These are phyloP conservation scores for Nowakowskiella sp. DNA, from an alignment of 192 early-diverging fungal genomes.

Conservation along the genomic window DNA sequence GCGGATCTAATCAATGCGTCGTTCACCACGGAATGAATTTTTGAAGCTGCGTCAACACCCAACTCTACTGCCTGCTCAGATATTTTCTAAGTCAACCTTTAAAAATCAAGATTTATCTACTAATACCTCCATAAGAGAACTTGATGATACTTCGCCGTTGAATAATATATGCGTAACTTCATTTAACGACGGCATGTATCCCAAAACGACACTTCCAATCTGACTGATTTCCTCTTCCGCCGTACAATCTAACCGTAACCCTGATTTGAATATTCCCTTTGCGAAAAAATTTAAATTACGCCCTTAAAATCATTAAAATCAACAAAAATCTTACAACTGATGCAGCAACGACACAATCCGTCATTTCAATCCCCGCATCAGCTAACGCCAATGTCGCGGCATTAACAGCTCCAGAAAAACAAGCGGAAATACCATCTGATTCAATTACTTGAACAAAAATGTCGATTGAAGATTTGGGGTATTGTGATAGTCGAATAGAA, in stretches of 20 bases:
- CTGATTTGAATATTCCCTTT: constrained; percentile 3
- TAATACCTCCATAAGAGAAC: neutral
- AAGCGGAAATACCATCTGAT: constrained; percentile 54
- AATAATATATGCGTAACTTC: constrained; percentile 73
- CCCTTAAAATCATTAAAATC: constrained; percentile 8
- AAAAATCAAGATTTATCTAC: neutral
- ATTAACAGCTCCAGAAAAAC: constrained; percentile 62
- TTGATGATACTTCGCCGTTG: constrained; percentile 41
- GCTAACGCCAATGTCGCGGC: constrained; percentile 51
- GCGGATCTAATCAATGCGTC: no score
- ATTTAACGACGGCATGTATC: constrained; percentile 73
- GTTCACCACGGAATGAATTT: constrained; percentile 70
- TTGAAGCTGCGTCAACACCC: constrained; percentile 66
- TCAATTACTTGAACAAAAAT: constrained; percentile 63
- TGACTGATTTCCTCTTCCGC: constrained; percentile 51
- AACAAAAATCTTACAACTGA: constrained; percentile 45
- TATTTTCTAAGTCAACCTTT: neutral
- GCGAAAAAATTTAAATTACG: constrained; percentile 1
- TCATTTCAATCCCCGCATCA: constrained; percentile 82
- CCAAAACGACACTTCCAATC: constrained; percentile 55
- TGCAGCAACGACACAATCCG: constrained; percentile 67
- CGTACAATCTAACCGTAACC: constrained; percentile 28
- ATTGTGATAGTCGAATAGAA: constrained; percentile 58
- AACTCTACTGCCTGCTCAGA: constrained; percentile 62
- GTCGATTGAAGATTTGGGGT: constrained; percentile 71